A percentile compares a stretch with the other conserved stretches of the same genome.
phyloP scores from a whole-genome alignment of 2,329 filamentous ascomycete species.

The Fusarium buxicola region DNA sequence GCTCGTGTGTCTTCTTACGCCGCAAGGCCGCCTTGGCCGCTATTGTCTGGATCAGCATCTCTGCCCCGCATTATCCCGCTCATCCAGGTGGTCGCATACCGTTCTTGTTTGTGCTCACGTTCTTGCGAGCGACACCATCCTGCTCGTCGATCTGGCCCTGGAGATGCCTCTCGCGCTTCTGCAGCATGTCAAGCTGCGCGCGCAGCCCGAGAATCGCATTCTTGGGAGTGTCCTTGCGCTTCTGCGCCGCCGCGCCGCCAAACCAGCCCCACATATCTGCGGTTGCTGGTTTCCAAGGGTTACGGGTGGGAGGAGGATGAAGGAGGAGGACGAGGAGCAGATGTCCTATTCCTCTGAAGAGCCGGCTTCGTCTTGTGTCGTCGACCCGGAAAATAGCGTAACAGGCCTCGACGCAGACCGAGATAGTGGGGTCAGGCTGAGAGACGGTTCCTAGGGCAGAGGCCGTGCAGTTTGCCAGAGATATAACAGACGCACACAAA shows the following conservation, averaged over 20 bases:
- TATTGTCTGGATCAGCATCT: constrained; percentile 54
- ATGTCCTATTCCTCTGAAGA: constrained; percentile 25
- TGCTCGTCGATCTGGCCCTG: constrained; percentile 95
- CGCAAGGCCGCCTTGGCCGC: constrained; percentile 90
- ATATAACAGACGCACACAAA: neutral
- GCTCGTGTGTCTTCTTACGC: constrained; percentile 95
- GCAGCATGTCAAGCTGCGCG: constrained; percentile 94
- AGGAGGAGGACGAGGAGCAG: constrained; percentile 23
- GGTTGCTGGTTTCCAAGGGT: constrained; percentile 18
- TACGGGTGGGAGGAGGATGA: neutral
- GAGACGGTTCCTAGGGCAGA: constrained; percentile 13
- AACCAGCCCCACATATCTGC: constrained; percentile 86
- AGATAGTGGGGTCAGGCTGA: constrained; percentile 46
- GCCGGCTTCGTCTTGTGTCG: constrained; percentile 17
- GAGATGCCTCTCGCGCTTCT: constrained; percentile 93
- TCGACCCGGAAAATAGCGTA: constrained; percentile 42
- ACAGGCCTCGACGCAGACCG: constrained; percentile 33
- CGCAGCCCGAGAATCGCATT: constrained; percentile 92
- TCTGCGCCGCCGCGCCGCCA: constrained; percentile 82
- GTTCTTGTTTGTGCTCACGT: constrained; percentile 87
- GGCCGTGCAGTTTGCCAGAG: constrained; percentile 2
- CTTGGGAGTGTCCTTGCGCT: constrained; percentile 94
- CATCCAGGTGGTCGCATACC: constrained; percentile 66
- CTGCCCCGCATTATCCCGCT: constrained; percentile 25
- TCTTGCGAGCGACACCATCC: constrained; percentile 87